A percentile compares a stretch with the other conserved stretches of the same genome.
Conservation (phyloP, 1,284 basidiomycete genomes). For the Pseudozyma thailandica region DNA sequence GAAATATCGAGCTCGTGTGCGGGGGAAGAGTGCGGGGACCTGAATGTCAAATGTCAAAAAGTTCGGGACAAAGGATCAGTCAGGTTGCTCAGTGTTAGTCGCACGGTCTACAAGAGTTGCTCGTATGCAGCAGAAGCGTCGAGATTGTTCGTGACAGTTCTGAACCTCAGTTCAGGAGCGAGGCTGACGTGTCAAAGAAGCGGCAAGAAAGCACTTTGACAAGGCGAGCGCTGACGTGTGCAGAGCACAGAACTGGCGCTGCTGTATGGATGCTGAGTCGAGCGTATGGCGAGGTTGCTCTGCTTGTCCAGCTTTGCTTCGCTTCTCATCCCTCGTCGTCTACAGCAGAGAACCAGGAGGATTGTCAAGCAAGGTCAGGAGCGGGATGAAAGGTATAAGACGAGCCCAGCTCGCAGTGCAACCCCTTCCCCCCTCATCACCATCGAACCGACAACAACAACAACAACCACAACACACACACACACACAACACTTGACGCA, state of each 20-base stretch:
- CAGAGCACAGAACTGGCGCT: no score
- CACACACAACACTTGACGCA: constrained; percentile 6
- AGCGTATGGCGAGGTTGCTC: not conserved
- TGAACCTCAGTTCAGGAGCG: not conserved
- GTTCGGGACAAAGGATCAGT: not conserved
- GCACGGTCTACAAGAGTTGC: not conserved
- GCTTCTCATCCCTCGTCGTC: not conserved
- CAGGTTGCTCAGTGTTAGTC: not conserved
- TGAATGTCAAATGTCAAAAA: no score
- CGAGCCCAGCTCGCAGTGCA: not conserved
- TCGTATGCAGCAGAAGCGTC: constrained; percentile 2
- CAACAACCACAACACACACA: not conserved
- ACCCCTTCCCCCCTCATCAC: not conserved
- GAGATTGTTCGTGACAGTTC: constrained; percentile 11
- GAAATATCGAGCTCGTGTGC: constrained; percentile 1
- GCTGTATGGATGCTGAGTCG: constrained; percentile 2
- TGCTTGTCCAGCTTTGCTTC: not conserved
- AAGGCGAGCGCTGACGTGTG: constrained; percentile 7
- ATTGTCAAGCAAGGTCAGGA: not conserved
- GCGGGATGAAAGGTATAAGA: constrained; percentile 32
- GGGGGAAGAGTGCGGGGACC: not conserved
- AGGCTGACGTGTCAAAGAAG: not conserved
- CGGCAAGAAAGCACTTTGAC: not conserved
- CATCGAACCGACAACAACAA: no score
- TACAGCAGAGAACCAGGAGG: not conserved